A percentile compares a stretch with the other conserved stretches of the same genome.
phyloP scores from a whole-genome alignment of 768 basidiomycete species.

The Tricholoma sp. region DNA sequence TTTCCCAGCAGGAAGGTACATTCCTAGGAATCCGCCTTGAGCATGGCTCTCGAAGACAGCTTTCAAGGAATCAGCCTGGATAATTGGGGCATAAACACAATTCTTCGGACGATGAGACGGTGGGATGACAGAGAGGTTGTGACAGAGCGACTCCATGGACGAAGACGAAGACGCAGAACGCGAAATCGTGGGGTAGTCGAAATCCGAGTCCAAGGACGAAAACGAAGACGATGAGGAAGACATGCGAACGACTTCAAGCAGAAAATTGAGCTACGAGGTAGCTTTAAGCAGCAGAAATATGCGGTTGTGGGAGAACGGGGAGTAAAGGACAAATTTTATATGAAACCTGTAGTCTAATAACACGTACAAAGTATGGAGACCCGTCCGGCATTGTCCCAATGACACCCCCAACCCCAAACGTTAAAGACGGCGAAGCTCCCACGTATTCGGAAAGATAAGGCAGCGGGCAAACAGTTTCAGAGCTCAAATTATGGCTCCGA shows the following conservation, averaged over 20 bases:
- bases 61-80: conserved; percentile 18
- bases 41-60: conserved; percentile 30
- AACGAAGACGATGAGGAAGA: conserved; percentile 28
- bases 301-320: not conserved
- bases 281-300: not conserved
- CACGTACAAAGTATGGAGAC: conserved; percentile 17
- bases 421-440: not conserved
- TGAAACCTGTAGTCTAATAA: conserved; percentile 15
- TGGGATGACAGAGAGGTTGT: conserved; percentile 13
- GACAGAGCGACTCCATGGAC: conserved; percentile 5
- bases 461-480: not conserved
- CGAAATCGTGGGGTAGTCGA: conserved; percentile 26
- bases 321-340: conserved; percentile 22
- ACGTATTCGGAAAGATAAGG: conserved; percentile 1
- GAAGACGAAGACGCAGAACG: conserved; percentile 30
- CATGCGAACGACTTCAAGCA: conserved; percentile 3
- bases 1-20: conserved; percentile 6
- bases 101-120: conserved; percentile 11
- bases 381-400: conserved; percentile 6
- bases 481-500: not conserved
- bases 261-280: not conserved
- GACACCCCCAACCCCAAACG: not conserved
- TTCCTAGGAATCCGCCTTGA: conserved; percentile 22
- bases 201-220: conserved; percentile 26
- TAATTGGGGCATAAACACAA: conserved; percentile 15